Conservation (phyloP, 2,329 filamentous ascomycete genomes). For the Phaeosphaeria sp. region DNA sequence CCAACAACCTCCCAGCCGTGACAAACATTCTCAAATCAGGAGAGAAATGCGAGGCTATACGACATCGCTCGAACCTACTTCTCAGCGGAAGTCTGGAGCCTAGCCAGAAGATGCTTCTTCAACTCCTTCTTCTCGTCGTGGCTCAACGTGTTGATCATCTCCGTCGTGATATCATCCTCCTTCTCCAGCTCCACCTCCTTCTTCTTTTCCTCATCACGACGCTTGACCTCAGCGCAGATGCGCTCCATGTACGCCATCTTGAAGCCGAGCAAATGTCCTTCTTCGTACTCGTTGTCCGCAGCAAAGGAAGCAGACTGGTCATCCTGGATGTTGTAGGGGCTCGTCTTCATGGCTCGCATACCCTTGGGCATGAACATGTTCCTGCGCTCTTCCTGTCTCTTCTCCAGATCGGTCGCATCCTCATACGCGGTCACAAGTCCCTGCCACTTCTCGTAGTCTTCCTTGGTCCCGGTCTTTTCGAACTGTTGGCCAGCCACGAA, state of each 20-base stretch:
- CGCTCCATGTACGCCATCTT: constrained; percentile 31
- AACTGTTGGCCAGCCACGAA: constrained; percentile 5
- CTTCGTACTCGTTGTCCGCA: background rate
- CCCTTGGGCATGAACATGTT: constrained; percentile 21
- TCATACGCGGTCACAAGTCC: background rate
- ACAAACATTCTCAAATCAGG: background rate
- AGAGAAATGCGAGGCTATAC: background rate
- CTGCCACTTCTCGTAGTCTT: constrained; percentile 12
- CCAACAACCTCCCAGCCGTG: background rate
- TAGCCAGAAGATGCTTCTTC: constrained; percentile 7
- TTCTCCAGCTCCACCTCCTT: background rate
- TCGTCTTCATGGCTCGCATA: constrained; percentile 19
- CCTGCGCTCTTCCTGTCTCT: constrained; percentile 20
- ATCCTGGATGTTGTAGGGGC: background rate
- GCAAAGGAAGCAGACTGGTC: constrained; percentile 10
- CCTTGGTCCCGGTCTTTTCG: background rate
- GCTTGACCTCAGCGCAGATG: constrained; percentile 16
- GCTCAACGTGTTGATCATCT: constrained; percentile 14
- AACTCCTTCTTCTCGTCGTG: constrained; percentile 16
- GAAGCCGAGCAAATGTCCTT: constrained; percentile 16
- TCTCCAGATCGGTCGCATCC: constrained; percentile 18
- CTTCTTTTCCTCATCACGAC: background rate
- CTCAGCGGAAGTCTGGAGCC: background rate
- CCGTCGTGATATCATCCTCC: background rate
- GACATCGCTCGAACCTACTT: background rate